Conservation (phyloP, 2,329 filamentous ascomycete species). For the Trichoderma oligosporum region DNA sequence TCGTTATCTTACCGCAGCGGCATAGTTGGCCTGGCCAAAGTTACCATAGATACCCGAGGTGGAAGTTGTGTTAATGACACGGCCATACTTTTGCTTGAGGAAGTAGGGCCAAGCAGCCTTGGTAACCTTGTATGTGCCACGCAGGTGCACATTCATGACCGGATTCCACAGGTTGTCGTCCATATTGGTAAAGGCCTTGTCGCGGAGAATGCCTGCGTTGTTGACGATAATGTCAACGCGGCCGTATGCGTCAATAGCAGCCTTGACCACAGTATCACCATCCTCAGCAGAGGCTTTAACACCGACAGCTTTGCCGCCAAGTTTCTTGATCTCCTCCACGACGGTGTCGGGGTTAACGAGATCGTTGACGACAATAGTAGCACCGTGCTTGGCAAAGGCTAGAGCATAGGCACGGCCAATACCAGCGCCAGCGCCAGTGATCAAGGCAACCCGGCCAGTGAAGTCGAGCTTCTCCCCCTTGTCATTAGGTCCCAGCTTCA, state of each 20-base stretch:
- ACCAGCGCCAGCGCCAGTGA: slow-evolving; percentile 85
- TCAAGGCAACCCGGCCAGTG: slow-evolving; percentile 76
- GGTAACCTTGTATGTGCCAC: slow-evolving; percentile 92
- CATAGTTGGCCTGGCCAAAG: slow-evolving; percentile 98
- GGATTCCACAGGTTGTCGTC: slow-evolving; percentile 89
- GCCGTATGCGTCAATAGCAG: slow-evolving; percentile 87
- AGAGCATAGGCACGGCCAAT: slow-evolving; percentile 89
- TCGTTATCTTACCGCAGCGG: slow-evolving; percentile 70
- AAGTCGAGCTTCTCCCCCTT: slow-evolving; percentile 74
- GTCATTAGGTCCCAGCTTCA: slow-evolving; percentile 70
- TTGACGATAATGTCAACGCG: slow-evolving; percentile 94
- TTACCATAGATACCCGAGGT: slow-evolving; percentile 98
- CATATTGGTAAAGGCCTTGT: slow-evolving; percentile 99
- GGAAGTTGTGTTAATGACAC: slow-evolving; percentile 93
- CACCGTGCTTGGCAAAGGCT: slow-evolving; percentile 79
- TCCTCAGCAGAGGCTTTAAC: slow-evolving; percentile 94
- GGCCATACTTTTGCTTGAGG: slow-evolving; percentile 97
- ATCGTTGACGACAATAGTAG: slow-evolving; percentile 90
- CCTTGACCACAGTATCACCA: slow-evolving; percentile 85
- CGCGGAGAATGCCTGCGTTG: slow-evolving; percentile 94
- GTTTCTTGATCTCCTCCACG: slow-evolving; percentile 85
- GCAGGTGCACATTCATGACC: slow-evolving; percentile 86
- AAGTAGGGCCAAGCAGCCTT: slow-evolving; percentile 98
- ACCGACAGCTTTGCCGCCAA: slow-evolving; percentile 84
- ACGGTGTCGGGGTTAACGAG: slow-evolving; percentile 87